Evolutionary conservation across 148 eudicot species (phyloP), one percentile per base, ranked within the genome.

Genomic region (Vaccinium darrowii): DNA sequence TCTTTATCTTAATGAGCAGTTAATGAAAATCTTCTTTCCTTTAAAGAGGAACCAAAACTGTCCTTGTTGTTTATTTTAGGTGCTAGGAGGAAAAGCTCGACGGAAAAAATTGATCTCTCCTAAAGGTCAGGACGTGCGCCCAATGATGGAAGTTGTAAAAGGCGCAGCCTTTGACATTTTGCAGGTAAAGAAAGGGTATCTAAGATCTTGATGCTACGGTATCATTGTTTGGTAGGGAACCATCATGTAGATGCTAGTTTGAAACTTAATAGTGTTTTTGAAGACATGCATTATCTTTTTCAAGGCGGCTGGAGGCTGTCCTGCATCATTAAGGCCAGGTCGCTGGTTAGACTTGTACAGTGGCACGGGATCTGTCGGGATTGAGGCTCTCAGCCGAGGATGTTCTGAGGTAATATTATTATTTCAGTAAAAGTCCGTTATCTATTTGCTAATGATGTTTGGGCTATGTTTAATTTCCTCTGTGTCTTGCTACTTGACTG

Each of bases 81-180:
- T 96, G 73, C 92, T 93, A 86, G 94, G 90, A 82, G 99, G 98
- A 85, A 94, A 88, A 72, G 99, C 95, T 82, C 89, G 92, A 84
- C 87, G 99, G 91, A 96, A 92, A 93, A 94, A 96, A 84, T 86
- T 94, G 84, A 89, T 96, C 73, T 96, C 98, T 43, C 97, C 98
- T 58, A 90, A 90, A 57, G 93, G 97, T 89, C 91, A 93, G 94
- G 92, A 93, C 80, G 98, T 93, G 47, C 97, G 98, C 23, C 99
- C 99, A 53, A 96, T 93, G 98, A 96, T 94, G 99, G 97, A 96
- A 88, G 99, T 96, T 67, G 99, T 94, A 51, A 96, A 96, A 88
- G 97, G 91, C 81, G 97, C 94, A 75, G 94, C 98, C 79, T 96
- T 96, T 89, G 91, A 87, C 82, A 94, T 96, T 19, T 88, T 96